Percentiles rank a stretch among this genome's conserved stretches.
Conservation (phyloP, 1,284 basidiomycete species). For the Neotropicomus parvogracilis region DNA sequence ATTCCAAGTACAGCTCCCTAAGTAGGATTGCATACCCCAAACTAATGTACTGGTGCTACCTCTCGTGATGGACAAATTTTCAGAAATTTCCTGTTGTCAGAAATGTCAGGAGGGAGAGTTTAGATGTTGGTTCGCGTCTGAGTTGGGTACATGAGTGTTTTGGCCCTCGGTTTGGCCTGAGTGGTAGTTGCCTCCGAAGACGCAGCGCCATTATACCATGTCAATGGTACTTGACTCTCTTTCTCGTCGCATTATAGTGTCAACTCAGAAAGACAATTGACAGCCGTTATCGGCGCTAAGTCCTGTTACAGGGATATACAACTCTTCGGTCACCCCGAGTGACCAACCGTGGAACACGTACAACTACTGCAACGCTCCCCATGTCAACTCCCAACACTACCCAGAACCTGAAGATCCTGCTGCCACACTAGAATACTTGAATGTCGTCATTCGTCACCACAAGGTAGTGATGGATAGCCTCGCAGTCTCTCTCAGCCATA, state of each 20-base stretch:
- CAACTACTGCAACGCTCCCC: conserved; percentile 54
- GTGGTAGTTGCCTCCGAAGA: no score
- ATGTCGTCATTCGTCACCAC: conserved; percentile 46
- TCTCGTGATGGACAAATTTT: not conserved
- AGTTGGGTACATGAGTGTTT: no score
- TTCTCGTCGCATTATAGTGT: not conserved
- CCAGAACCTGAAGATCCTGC: conserved; percentile 23
- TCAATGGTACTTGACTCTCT: not conserved
- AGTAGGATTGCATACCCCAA: not conserved
- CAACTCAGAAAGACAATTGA: no score
- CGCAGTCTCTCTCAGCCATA: not conserved
- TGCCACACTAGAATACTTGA: conserved; percentile 39
- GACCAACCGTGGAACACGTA: conserved; percentile 48
- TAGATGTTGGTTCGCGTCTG: no score
- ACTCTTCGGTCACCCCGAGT: conserved; percentile 40
- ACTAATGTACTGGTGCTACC: no score
- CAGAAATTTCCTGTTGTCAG: not conserved
- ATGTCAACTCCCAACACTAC: conserved; percentile 43
- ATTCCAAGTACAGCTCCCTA: no score
- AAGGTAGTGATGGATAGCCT: conserved; percentile 40
- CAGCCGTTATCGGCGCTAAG: no score
- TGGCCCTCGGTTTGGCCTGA: no score
- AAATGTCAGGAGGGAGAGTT: no score
- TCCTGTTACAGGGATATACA: conserved; percentile 38
- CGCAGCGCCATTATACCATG: no score